Base-by-base conservation (phyloP, 1,139 yeast genomes). In the Kodamaea derodonti region DNA sequence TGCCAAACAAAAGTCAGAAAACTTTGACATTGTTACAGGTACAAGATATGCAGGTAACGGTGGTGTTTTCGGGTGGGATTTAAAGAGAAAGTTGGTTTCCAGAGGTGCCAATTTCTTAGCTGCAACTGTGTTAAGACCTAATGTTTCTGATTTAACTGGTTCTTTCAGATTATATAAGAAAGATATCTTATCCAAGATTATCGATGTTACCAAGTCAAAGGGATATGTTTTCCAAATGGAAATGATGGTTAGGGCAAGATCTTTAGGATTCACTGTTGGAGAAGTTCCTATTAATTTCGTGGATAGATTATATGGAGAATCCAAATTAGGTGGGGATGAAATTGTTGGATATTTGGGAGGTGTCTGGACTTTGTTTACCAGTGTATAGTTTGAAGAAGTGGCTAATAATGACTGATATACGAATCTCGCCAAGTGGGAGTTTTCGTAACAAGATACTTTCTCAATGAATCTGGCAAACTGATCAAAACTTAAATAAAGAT, bases 191-290 rank as follows among this genome's bases (percentile, higher is more conserved):
- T 72, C 76, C 45, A 75, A 78, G 56, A 77, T 84, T 47, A 84
- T 84, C 47, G 75, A 69, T 34, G 84, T 72, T 36, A 83, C 92
- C 36, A 73, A 78, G 58, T 78, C 86, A 31, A 84, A 84, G 64
- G 94, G 94, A 31, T 84, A 84, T 48, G 94, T 84, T 33, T 84
- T 84, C 75, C 94, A 84, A 62, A 84, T 84, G 94, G 94, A 84
- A 60, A 82, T 84, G 90, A 81, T 83, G 80, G 94, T 83, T 26
- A 74, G 92, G 46, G 94, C 94, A 30, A 72, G 86, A 50, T 68
- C 81, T 24, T 65, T 81, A 56, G 84, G 83, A 11, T 81, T 75
- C 60, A 69, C 78, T 20, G 81, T 84, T 48, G 92, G 84, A 20
- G 94, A 84, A 56, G 90, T 83, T 25, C 92, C 92, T 34, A 84